Conservation (phyloP, 768 basidiomycete genomes). For the Candolleomyces aberdarensis region DNA sequence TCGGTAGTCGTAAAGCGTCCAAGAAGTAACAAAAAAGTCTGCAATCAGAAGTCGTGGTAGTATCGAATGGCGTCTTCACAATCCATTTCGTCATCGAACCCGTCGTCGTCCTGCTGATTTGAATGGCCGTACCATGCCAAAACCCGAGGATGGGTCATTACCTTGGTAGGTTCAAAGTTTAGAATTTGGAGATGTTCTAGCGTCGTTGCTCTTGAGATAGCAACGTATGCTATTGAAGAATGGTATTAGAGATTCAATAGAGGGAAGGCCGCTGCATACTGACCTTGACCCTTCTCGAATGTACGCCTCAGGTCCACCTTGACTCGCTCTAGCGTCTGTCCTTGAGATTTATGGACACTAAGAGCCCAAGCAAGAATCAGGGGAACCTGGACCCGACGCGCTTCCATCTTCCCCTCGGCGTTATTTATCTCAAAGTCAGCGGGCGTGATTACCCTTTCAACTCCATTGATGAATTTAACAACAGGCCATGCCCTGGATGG, state of each 20-base stretch:
- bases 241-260: no score
- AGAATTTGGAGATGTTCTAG: conserved; percentile 63
- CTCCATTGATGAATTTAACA: conserved; percentile 53
- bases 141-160: conserved; percentile 63
- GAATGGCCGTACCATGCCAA: conserved; percentile 47
- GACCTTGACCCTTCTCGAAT: conserved; percentile 33
- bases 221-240: conserved; percentile 50
- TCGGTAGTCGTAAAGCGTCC: no score
- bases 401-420: conserved; percentile 55
- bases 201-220: conserved; percentile 70
- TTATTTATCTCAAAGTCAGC: conserved; percentile 63
- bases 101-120: conserved; percentile 17
- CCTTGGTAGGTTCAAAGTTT: conserved; percentile 61
- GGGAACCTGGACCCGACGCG: conserved; percentile 51
- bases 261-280: no score
- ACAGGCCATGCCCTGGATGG: conserved; percentile 46
- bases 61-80: conserved; percentile 29
- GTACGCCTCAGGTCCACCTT: conserved; percentile 72
- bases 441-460: conserved; percentile 46
- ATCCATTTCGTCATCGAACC: conserved; percentile 35
- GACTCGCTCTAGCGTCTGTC: conserved; percentile 83
- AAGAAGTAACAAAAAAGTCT: no score
- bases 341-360: conserved; percentile 88
- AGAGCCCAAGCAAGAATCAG: conserved; percentile 87
- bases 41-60: conserved; percentile 22